Evolutionary conservation across 495 filamentous ascomycete genomes (phyloP).

Genomic region (Hypoxylon trugodes): DNA sequence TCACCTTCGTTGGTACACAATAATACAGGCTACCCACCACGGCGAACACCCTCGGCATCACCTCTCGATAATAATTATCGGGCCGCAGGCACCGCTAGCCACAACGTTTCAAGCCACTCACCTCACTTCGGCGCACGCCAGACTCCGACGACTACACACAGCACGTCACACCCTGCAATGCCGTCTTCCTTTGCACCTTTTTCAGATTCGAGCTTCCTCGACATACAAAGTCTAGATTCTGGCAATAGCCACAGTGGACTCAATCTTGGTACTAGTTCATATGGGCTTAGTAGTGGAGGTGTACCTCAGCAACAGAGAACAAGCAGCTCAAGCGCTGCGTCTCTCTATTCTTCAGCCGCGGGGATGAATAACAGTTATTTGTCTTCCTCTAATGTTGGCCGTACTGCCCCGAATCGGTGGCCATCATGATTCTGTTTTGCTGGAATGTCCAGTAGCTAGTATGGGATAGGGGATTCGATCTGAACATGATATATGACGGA

Average conservation of each 20-base stretch:
- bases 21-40: constrained; percentile 46
- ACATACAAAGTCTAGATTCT: constrained; percentile 49
- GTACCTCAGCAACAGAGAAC: constrained; percentile 43
- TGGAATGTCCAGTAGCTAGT: neutral
- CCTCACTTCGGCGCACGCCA: constrained; percentile 47
- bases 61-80: constrained; percentile 49
- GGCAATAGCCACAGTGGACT: constrained; percentile 41
- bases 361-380: constrained; percentile 42
- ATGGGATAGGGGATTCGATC: neutral
- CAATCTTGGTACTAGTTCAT: constrained; percentile 37
- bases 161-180: constrained; percentile 40
- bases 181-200: constrained; percentile 35
- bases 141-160: constrained; percentile 40
- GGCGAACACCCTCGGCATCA: constrained; percentile 50
- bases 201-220: constrained; percentile 50
- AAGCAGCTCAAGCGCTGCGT: constrained; percentile 35
- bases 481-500: constrained; percentile 37
- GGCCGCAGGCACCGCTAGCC: constrained; percentile 34
- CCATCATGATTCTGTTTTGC: constrained; percentile 16
- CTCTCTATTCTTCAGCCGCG: constrained; percentile 40
- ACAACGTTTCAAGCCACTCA: constrained; percentile 49
- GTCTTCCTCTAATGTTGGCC: constrained; percentile 39
- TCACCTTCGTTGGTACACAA: constrained; percentile 47
- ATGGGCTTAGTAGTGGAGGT: constrained; percentile 37
- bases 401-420: constrained; percentile 42